phyloP scores from a whole-genome alignment of 495 filamentous ascomycete genomes.

The Chaetomidium leptoderma region DNA sequence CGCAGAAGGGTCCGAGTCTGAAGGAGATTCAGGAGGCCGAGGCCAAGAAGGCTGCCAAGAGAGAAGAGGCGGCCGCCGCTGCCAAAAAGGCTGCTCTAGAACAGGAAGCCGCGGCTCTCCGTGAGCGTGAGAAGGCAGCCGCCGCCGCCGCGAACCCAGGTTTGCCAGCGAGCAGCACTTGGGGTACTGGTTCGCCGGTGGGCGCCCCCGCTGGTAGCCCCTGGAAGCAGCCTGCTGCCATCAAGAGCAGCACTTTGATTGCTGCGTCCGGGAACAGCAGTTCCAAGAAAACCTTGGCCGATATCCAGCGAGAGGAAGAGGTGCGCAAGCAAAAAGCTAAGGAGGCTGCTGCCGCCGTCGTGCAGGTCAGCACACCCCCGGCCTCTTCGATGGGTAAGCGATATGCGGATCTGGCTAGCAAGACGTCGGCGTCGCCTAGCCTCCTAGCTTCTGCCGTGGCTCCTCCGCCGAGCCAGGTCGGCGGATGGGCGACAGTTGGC shows the following conservation, averaged over 20 bases:
- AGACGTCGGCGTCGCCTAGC: constrained; percentile 39
- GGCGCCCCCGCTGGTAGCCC: constrained; percentile 50
- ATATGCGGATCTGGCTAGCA: constrained; percentile 93
- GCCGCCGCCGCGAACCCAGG: constrained; percentile 58
- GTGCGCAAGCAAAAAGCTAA: constrained; percentile 73
- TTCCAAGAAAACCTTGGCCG: constrained; percentile 84
- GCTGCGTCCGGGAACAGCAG: constrained; percentile 40
- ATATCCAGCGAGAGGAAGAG: constrained; percentile 97
- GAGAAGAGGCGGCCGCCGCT: constrained; percentile 76
- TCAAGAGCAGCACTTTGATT: constrained; percentile 28
- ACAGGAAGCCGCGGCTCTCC: constrained; percentile 61
- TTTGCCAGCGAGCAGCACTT: constrained; percentile 82
- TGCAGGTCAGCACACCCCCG: constrained; percentile 47
- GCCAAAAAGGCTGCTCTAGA: constrained; percentile 69
- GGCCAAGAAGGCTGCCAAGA: constrained; percentile 87
- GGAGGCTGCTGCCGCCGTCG: constrained; percentile 34
- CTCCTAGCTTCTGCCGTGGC: constrained; percentile 12
- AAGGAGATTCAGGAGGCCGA: constrained; percentile 97
- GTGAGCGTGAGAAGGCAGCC: constrained; percentile 58
- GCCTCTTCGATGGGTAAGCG: constrained; percentile 65
- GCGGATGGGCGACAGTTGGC: constrained; percentile 96
- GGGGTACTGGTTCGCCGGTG: constrained; percentile 73
- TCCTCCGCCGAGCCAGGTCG: constrained; percentile 33
- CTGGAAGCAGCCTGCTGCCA: constrained; percentile 54
- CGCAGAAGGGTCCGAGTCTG: constrained; percentile 82